Conservation (phyloP, 2,329 filamentous ascomycete species). For the Phyllachora maydis region DNA sequence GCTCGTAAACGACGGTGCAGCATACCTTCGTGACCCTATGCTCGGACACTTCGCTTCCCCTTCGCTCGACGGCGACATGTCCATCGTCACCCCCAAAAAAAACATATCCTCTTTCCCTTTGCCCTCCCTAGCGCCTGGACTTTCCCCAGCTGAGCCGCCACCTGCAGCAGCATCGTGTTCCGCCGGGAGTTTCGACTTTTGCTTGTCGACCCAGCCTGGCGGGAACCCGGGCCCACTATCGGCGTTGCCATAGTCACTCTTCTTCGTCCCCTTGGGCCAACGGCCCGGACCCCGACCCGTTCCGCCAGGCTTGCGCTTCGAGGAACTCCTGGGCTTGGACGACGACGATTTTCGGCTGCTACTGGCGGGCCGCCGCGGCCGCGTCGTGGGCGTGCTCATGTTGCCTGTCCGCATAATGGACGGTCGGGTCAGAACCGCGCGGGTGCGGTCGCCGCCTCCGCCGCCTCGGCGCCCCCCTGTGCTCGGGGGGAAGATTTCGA, state of each 20-base stretch:
- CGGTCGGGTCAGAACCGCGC: constrained; percentile 18
- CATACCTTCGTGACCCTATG: too few species aligned
- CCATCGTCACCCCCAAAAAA: too few species aligned
- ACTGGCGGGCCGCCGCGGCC: constrained; percentile 15
- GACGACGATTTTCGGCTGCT: constrained; percentile 11
- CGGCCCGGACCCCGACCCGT: constrained; percentile 43
- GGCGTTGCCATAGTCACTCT: constrained; percentile 46
- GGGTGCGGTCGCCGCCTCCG: constrained; percentile 21
- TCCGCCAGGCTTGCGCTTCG: constrained; percentile 34
- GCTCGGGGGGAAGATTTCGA: constrained; percentile 58
- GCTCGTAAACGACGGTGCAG: too few species aligned
- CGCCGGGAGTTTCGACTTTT: constrained; percentile 6
- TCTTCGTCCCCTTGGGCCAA: constrained; percentile 49
- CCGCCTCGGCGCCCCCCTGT: too few species aligned
- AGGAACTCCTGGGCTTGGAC: constrained; percentile 18
- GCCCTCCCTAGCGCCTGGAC: too few species aligned
- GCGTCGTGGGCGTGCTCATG: constrained; percentile 15
- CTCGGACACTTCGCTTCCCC: too few species aligned
- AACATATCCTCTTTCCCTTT: too few species aligned
- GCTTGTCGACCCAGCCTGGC: constrained; percentile 27
- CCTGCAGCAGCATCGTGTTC: too few species aligned
- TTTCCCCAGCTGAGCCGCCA: too few species aligned
- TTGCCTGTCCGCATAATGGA: constrained; percentile 14
- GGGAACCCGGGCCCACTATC: constrained; percentile 43
- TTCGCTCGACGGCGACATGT: too few species aligned